Conservation (phyloP, 257 asterid genomes). For the Rehmannia glutinosa region DNA sequence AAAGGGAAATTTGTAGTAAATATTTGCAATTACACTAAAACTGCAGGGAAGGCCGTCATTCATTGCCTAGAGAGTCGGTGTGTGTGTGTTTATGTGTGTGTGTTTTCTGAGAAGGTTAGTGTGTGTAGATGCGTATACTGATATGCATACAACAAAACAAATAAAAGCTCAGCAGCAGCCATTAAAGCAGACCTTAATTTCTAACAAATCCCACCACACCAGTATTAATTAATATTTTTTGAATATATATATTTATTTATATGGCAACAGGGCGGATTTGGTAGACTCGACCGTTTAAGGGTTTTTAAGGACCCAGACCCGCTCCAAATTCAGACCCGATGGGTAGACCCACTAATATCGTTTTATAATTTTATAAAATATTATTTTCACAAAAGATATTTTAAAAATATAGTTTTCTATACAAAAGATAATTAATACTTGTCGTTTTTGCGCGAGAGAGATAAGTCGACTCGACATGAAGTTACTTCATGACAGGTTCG, state of each 20-base stretch:
- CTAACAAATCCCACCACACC: constrained; percentile 62
- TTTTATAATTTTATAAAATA: too few relatives aligned
- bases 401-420: too few relatives aligned
- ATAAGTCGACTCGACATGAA: too few relatives aligned
- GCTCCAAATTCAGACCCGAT: too few relatives aligned
- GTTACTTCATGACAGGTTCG: too few relatives aligned
- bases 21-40: constrained; percentile 51
- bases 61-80: constrained; percentile 51
- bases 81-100: constrained; percentile 17
- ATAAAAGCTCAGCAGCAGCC: constrained; percentile 35
- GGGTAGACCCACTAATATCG: too few relatives aligned
- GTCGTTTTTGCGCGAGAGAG: too few relatives aligned
- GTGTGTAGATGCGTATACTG: background rate
- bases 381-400: too few relatives aligned
- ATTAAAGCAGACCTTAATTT: constrained; percentile 47
- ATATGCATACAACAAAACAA: background rate
- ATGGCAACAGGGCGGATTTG: too few relatives aligned
- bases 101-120: constrained; percentile 6
- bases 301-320: too few relatives aligned
- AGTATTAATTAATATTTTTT: constrained; percentile 26
- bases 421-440: too few relatives aligned
- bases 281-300: too few relatives aligned
- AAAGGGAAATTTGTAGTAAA: constrained; percentile 55
- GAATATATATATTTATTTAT: background rate
- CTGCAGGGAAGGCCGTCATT: constrained; percentile 49